phyloP scores from a whole-genome alignment of 345 rosid species.

The Psidium friedrichsthalianum region DNA sequence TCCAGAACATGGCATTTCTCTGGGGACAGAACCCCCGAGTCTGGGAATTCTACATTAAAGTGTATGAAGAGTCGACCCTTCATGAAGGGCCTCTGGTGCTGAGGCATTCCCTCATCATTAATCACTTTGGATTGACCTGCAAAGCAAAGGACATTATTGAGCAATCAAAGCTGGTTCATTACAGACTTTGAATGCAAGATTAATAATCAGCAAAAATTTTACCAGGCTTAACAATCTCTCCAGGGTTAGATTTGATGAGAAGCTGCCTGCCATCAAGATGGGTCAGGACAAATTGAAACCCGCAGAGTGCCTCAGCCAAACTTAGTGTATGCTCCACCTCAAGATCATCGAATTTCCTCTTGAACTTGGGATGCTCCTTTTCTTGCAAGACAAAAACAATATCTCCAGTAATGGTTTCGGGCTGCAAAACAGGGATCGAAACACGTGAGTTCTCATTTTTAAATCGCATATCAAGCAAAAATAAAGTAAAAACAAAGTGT shows the following conservation, averaged over 20 bases:
- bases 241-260: slow-evolving; percentile 71
- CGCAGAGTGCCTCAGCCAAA: slow-evolving; percentile 83
- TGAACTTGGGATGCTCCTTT: slow-evolving; percentile 77
- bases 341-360: slow-evolving; percentile 77
- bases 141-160: neutral
- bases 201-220: neutral
- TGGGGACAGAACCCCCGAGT: slow-evolving; percentile 22
- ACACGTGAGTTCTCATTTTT: neutral
- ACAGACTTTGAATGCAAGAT: neutral
- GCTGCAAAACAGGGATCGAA: slow-evolving; percentile 33
- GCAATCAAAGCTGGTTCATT: neutral
- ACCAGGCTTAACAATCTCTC: slow-evolving; percentile 94
- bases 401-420: slow-evolving; percentile 83
- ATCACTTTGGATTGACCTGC: slow-evolving; percentile 72
- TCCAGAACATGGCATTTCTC: slow-evolving; percentile 63
- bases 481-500: neutral
- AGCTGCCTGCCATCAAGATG: slow-evolving; percentile 86
- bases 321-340: slow-evolving; percentile 63
- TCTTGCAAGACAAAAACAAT: slow-evolving; percentile 71
- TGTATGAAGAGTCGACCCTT: slow-evolving; percentile 80
- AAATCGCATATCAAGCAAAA: neutral
- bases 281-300: slow-evolving; percentile 64
- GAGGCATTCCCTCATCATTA: slow-evolving; percentile 87
- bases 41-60: slow-evolving; percentile 81
- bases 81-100: slow-evolving; percentile 68